Base-by-base conservation (phyloP, 352 stramenopile genomes). In the Globisporangium mamillatum region DNA sequence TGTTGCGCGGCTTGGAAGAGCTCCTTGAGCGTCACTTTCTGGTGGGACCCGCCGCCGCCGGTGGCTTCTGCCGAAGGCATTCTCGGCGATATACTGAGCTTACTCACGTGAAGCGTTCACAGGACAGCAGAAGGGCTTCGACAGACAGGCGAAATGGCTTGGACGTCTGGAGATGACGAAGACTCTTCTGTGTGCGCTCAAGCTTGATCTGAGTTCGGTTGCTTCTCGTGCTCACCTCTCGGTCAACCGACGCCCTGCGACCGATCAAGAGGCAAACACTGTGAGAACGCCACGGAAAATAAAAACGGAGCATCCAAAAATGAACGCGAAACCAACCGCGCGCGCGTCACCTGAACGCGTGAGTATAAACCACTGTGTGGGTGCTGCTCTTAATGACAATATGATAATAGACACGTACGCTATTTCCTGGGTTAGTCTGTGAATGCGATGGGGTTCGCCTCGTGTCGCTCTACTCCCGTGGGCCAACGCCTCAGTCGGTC, bases 1-100 rank as follows among this genome's bases (percentile, higher is more conserved):
- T 89, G 82, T 58, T 89, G 78, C 1, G 82, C 85, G 0, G 80
- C 79, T 36, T 89, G 77, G 75, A 93, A 93, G 27, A 91, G 68
- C 56, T 92, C 85, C 63, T 90, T 88, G 46, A 85, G 73, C 6
- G 67, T 84, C 18, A 81, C n/a, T 41, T 72, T 67, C 9, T 59
- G 65, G 36, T 50, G 55, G 44, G 1, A 24, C 4, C 27, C 18
- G 5, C 24, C 18, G 4, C 12, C 38, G 12, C 12, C 12, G 14
- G 12, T 20, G 18, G 54, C 63, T 10, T 61, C 54, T 8, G 38
- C 38, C 1, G 27, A 20, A 59, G 63, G n/a, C 64, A 64, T 69
- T 69, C 27, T 22, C 54, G n/a, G 52, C 16, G 9, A 25, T 32
- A 38, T 14, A 9, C 52, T 29, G 62, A 55, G 36, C 6, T 61